A percentile compares a stretch with the other conserved stretches of the same genome.
Conservation (phyloP, 208 protist species). For the Crithidia sp. region DNA sequence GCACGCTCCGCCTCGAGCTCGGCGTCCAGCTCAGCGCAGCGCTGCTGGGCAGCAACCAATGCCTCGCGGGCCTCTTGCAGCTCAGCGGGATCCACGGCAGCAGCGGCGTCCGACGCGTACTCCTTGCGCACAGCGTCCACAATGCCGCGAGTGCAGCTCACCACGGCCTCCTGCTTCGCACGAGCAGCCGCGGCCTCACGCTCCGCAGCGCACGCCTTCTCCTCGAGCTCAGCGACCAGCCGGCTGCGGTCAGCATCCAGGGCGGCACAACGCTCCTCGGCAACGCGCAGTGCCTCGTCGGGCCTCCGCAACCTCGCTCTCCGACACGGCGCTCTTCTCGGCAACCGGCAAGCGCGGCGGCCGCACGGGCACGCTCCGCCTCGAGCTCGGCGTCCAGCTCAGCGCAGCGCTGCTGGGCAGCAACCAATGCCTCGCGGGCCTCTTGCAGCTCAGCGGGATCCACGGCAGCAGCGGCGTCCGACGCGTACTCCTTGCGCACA, state of each 20-base stretch:
- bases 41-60: not conserved
- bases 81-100: constrained; percentile 16
- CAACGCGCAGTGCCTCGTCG: constrained; percentile 6
- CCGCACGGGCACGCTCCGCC: not conserved
- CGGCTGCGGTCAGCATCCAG: not conserved
- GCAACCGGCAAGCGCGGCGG: constrained; percentile 8
- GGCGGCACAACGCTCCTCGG: not conserved
- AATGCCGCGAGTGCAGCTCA: too few relatives aligned
- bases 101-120: not conserved
- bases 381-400: not conserved
- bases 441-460: too few relatives aligned
- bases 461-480: too few relatives aligned
- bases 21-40: constrained; percentile 4
- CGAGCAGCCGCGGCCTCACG: not conserved
- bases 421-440: too few relatives aligned
- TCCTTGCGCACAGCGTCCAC: too few relatives aligned
- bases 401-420: not conserved
- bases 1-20: constrained; percentile 4
- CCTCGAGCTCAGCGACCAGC: not conserved
- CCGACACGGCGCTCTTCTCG: constrained; percentile 16
- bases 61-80: constrained; percentile 5
- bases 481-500: too few relatives aligned
- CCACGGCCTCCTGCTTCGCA: too few relatives aligned
- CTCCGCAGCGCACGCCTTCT: not conserved
- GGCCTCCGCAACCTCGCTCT: constrained; percentile 11